Evolutionary conservation across 129 eudicot species (phyloP).

Genomic region (Flaveria bidentis): DNA sequence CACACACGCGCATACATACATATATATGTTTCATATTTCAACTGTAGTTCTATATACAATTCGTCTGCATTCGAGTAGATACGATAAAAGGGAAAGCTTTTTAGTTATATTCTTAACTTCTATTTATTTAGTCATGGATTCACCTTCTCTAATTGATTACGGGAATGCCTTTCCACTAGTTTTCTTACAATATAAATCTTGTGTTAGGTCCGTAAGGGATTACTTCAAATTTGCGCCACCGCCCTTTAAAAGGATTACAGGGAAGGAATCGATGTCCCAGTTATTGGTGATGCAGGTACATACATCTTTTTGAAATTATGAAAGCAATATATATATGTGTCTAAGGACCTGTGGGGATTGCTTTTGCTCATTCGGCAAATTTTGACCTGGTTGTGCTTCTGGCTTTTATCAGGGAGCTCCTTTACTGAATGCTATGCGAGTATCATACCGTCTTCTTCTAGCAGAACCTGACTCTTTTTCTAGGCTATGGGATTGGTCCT

Average conservation of each 20-base stretch:
- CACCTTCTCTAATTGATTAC: not conserved
- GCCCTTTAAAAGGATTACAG: constrained; percentile 62
- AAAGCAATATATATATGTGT: not conserved
- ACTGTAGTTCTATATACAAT: not conserved
- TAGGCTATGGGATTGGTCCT: constrained; percentile 87
- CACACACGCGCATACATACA: not conserved
- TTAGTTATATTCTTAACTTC: not conserved
- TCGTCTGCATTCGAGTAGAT: not conserved
- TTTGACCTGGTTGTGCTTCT: constrained; percentile 15
- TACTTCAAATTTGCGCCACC: constrained; percentile 79
- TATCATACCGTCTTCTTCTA: constrained; percentile 70
- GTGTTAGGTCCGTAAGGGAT: constrained; percentile 54
- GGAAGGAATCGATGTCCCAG: constrained; percentile 31
- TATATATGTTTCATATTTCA: not conserved
- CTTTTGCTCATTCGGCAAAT: constrained; percentile 13
- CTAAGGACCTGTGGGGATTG: not conserved
- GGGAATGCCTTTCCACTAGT: not conserved
- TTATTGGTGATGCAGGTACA: constrained; percentile 46
- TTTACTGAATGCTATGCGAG: constrained; percentile 52
- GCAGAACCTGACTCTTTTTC: constrained; percentile 57
- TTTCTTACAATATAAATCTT: constrained; percentile 11
- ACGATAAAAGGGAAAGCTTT: not conserved
- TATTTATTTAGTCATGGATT: not conserved
- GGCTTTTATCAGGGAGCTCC: constrained; percentile 49
- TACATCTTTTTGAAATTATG: constrained; percentile 9